These are phyloP conservation scores for Oemleria cerasiformis DNA, from an alignment of 306 rosid species.

Conservation along the genomic window DNA sequence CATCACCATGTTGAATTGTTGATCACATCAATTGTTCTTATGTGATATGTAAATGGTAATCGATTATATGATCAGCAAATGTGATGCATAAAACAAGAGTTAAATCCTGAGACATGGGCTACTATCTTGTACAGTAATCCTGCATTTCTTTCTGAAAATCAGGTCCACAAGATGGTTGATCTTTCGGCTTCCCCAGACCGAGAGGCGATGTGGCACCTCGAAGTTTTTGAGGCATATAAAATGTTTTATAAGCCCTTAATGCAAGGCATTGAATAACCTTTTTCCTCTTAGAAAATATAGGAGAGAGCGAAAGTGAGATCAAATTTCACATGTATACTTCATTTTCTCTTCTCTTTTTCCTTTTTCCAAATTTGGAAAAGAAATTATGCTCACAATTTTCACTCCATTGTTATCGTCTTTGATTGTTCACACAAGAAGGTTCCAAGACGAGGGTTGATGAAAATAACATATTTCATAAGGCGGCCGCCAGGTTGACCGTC, in stretches of 20 bases:
- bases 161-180: constrained; percentile 96
- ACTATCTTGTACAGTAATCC: not conserved
- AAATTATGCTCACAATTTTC: not conserved
- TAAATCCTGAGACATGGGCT: not conserved
- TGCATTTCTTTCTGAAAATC: constrained; percentile 10
- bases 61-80: not conserved
- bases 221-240: constrained; percentile 82
- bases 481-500: no score
- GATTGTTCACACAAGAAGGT: not conserved
- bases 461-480: no score
- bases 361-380: not conserved
- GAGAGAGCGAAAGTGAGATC: not conserved
- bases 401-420: no score
- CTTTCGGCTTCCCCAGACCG: constrained; percentile 69
- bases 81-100: not conserved
- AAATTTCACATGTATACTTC: no score
- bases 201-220: constrained; percentile 93
- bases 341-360: no score
- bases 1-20: not conserved
- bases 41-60: not conserved
- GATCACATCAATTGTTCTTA: not conserved
- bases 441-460: not conserved
- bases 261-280: constrained; percentile 41
- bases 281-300: not conserved
- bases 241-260: constrained; percentile 68